Evolutionary conservation across 108 stramenopile genomes (phyloP).

Genomic region (Stephanodiscus minutulus): DNA sequence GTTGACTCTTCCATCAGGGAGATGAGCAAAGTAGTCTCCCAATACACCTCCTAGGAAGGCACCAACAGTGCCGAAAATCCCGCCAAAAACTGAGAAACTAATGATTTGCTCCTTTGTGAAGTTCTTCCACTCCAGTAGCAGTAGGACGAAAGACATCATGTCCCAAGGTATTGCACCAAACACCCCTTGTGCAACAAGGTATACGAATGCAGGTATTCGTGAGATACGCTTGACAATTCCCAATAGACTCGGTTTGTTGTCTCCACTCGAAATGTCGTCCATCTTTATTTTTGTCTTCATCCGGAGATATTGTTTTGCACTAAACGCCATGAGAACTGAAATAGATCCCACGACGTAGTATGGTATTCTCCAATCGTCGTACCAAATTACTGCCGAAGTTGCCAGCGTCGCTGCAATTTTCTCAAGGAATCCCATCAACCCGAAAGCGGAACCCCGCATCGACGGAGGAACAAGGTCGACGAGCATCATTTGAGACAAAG

Average conservation of each 20-base stretch:
- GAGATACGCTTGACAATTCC: conserved; percentile 51
- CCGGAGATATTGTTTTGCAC: conserved; percentile 19
- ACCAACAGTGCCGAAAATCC: conserved; percentile 41
- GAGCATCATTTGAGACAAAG: conserved; percentile 56
- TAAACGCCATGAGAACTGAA: conserved; percentile 39
- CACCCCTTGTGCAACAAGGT: conserved; percentile 57
- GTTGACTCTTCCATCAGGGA: conserved; percentile 38
- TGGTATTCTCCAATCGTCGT: conserved; percentile 45
- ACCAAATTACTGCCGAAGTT: conserved; percentile 46
- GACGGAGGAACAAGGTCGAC: conserved; percentile 37
- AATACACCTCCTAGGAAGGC: conserved; percentile 50
- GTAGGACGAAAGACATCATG: conserved; percentile 55
- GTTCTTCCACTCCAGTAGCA: conserved; percentile 56
- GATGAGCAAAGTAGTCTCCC: conserved; percentile 46
- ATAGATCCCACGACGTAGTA: conserved; percentile 44
- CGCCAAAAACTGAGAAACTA: conserved; percentile 43
- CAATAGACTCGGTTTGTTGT: conserved; percentile 34
- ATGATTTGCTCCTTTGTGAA: conserved; percentile 56
- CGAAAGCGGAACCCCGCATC: conserved; percentile 53
- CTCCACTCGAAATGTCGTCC: neutral
- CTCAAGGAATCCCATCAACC: conserved; percentile 52
- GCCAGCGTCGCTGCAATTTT: conserved; percentile 51
- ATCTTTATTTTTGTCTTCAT: conserved; percentile 16
- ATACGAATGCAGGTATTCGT: conserved; percentile 47
- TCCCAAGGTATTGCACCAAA: conserved; percentile 61